Evolutionary conservation across 192 early-diverging fungal genomes (phyloP).

Genomic region (Coemansia sp.): DNA sequence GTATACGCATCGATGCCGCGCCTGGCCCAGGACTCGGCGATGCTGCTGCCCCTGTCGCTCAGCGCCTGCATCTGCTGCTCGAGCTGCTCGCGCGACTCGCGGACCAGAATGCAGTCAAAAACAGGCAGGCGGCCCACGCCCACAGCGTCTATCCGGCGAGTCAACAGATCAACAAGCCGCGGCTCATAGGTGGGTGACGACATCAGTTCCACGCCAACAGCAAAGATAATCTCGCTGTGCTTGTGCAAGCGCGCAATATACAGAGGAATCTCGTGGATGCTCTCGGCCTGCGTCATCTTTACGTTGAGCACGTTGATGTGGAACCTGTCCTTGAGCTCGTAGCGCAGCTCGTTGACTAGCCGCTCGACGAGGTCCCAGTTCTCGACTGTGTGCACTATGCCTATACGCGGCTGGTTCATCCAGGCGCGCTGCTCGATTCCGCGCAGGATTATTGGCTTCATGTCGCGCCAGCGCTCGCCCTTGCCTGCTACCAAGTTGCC

Average conservation of each 20-base stretch:
- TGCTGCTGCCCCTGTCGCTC: background rate
- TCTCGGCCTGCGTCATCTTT: conserved; percentile 35
- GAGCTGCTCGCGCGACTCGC: conserved; percentile 17
- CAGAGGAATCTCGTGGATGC: conserved; percentile 38
- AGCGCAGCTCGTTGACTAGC: conserved; percentile 48
- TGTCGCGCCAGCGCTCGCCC: background rate
- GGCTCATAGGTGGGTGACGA: conserved; percentile 20
- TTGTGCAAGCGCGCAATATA: conserved; percentile 26
- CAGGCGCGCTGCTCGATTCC: conserved; percentile 22
- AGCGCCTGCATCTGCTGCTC: background rate
- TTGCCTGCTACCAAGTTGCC: background rate
- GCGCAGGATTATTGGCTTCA: conserved; percentile 20
- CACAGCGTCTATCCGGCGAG: conserved; percentile 13
- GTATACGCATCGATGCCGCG: conserved; percentile 38
- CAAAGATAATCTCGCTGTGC: conserved; percentile 47
- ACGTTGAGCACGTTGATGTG: conserved; percentile 36
- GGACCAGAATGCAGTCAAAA: conserved; percentile 48
- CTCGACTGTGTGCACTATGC: conserved; percentile 36
- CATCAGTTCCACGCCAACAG: conserved; percentile 33
- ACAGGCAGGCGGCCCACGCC: conserved; percentile 5
- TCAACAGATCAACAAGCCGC: conserved; percentile 24
- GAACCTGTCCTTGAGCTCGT: conserved; percentile 39
- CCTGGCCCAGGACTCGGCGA: conserved; percentile 37
- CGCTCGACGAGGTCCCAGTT: conserved; percentile 35
- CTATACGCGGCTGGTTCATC: conserved; percentile 20